Evolutionary conservation across 192 early-diverging fungal species (phyloP).

Genomic region (Neocallimastix lanati): DNA sequence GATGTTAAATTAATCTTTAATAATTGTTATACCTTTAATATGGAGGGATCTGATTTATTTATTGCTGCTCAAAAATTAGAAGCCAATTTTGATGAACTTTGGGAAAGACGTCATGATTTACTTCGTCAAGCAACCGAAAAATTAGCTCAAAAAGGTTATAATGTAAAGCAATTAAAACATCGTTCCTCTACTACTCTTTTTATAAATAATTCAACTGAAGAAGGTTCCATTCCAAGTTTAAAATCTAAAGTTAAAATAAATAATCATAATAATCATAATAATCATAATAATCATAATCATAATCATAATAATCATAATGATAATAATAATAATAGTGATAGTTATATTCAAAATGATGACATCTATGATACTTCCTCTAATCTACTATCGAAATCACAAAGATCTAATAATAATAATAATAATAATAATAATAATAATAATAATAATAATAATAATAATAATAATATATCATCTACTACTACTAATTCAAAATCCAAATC

Average conservation of each 20-base stretch:
- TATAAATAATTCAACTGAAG: background rate
- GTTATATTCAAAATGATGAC: too few species aligned
- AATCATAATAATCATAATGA: too few species aligned
- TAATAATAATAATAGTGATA: too few species aligned
- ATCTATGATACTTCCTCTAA: too few species aligned
- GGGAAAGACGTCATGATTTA: background rate
- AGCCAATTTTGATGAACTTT: background rate
- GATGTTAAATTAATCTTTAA: constrained; percentile 64
- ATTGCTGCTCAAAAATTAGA: background rate
- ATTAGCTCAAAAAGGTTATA: background rate
- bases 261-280: too few species aligned
- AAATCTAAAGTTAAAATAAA: background rate
- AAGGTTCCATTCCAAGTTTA: background rate
- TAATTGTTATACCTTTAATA: constrained; percentile 76
- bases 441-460: too few species aligned
- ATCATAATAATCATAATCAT: too few species aligned
- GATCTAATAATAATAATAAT: too few species aligned
- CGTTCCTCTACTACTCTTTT: background rate
- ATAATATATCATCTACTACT: background rate
- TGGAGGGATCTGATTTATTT: constrained; percentile 14
- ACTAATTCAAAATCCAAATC: background rate
- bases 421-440: too few species aligned
- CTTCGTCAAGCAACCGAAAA: background rate
- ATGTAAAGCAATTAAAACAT: background rate
- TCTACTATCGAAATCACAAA: too few species aligned